Conservation (phyloP, 164 flowering plant genomes). For the Piper longum region DNA sequence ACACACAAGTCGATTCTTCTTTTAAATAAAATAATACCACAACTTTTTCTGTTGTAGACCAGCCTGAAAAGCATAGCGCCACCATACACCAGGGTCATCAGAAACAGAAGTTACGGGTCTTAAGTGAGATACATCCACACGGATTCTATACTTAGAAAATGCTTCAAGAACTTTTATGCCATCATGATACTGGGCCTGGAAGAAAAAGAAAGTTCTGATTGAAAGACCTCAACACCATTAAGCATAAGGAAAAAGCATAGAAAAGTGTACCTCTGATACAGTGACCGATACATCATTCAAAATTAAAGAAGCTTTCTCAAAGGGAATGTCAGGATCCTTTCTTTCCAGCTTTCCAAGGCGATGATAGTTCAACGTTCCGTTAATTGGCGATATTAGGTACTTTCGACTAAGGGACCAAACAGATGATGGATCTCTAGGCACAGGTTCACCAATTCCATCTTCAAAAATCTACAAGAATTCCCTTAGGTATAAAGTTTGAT, state of each 20-base stretch:
- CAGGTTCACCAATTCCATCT: constrained; percentile 78
- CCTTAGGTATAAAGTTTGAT: not conserved
- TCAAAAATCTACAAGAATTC: constrained; percentile 55
- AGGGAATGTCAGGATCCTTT: constrained; percentile 66
- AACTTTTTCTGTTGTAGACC: constrained; percentile 69
- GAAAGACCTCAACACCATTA: not conserved
- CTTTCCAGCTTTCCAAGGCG: constrained; percentile 96
- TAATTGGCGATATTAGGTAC: constrained; percentile 83
- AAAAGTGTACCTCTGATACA: constrained; percentile 58
- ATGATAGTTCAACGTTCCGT: constrained; percentile 82
- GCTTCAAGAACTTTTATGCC: constrained; percentile 85
- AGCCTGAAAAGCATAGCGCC: constrained; percentile 90
- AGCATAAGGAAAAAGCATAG: not conserved
- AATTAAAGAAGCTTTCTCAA: constrained; percentile 79
- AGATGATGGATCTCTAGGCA: constrained; percentile 19
- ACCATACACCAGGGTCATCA: constrained; percentile 49
- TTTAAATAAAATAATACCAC: constrained; percentile 34
- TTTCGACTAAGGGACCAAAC: constrained; percentile 61
- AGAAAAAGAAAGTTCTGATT: not conserved
- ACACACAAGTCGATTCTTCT: not conserved
- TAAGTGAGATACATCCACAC: constrained; percentile 78
- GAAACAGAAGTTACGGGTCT: constrained; percentile 64
- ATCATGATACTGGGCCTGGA: constrained; percentile 85
- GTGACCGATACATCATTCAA: constrained; percentile 73
- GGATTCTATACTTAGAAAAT: constrained; percentile 61